phyloP scores from a whole-genome alignment of 2,329 filamentous ascomycete genomes.

The Cladophialophora bantiana region DNA sequence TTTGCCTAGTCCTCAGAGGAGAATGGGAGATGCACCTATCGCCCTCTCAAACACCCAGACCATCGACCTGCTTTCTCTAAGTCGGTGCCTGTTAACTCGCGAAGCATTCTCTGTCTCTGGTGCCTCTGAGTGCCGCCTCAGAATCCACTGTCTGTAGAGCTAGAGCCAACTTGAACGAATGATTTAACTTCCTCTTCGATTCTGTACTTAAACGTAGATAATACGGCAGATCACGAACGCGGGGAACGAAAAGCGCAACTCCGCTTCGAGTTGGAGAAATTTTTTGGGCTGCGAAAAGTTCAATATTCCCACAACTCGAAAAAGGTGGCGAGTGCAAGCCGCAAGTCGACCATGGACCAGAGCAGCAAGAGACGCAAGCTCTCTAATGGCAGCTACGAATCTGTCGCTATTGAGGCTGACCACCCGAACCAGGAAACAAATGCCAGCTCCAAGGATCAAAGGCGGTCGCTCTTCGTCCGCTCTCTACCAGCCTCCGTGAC shows the following conservation, averaged over 20 bases:
- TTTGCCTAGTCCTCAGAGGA: neutral
- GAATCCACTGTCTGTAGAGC: neutral
- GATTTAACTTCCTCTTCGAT: neutral
- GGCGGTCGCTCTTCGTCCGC: constrained; percentile 85
- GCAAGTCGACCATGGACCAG: constrained; percentile 43
- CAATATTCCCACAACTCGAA: neutral
- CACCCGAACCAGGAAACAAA: constrained; percentile 37
- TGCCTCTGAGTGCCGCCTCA: neutral
- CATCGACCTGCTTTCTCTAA: too few relatives aligned
- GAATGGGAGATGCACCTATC: neutral
- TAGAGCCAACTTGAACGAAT: neutral
- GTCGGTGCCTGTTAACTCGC: too few relatives aligned
- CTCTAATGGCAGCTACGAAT: constrained; percentile 42
- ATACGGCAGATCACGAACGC: neutral
- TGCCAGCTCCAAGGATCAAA: constrained; percentile 43
- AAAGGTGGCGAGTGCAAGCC: neutral
- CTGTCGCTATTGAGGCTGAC: constrained; percentile 46
- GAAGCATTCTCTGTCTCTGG: too few relatives aligned
- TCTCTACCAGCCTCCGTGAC: constrained; percentile 80
- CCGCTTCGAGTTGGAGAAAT: constrained; percentile 15
- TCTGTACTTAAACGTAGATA: neutral
- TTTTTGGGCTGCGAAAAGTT: constrained; percentile 10
- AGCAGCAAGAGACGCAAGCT: constrained; percentile 48
- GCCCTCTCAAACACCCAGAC: too few relatives aligned
- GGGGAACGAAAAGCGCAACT: neutral